Conservation (phyloP, 2,329 filamentous ascomycete species). For the Juglanconis sp. region DNA sequence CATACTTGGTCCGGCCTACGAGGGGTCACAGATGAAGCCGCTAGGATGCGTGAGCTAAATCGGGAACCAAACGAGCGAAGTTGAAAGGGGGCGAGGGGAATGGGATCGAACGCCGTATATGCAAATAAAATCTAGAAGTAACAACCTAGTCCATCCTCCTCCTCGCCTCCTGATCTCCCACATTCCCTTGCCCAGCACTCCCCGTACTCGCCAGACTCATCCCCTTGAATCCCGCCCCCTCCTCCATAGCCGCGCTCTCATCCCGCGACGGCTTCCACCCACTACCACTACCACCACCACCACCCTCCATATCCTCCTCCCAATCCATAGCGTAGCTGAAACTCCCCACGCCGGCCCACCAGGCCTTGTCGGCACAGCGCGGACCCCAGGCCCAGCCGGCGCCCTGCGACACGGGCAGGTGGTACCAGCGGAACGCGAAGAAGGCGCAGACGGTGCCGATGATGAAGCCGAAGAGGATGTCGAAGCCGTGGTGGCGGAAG, state of each 20-base stretch:
- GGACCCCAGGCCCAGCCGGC: conserved; percentile 90
- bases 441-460: conserved; percentile 71
- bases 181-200: not conserved
- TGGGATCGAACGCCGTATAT: not conserved
- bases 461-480: conserved; percentile 79
- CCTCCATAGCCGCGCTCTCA: conserved; percentile 27
- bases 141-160: not conserved
- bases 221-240: not conserved
- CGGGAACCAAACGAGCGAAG: no score
- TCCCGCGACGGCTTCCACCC: conserved; percentile 21
- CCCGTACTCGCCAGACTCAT: conserved; percentile 4
- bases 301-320: conserved; percentile 21
- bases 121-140: not conserved
- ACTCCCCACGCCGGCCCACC: conserved; percentile 70
- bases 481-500: conserved; percentile 88
- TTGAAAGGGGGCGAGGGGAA: not conserved
- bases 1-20: not conserved
- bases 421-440: conserved; percentile 81
- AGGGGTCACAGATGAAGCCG: no score
- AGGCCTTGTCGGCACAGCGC: conserved; percentile 68
- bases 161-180: conserved; percentile 3
- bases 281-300: conserved; percentile 19
- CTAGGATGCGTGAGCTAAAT: no score
- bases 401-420: conserved; percentile 73
- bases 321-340: conserved; percentile 51